Conservation (phyloP, 306 rosid genomes). For the Arachis hypogaea region DNA sequence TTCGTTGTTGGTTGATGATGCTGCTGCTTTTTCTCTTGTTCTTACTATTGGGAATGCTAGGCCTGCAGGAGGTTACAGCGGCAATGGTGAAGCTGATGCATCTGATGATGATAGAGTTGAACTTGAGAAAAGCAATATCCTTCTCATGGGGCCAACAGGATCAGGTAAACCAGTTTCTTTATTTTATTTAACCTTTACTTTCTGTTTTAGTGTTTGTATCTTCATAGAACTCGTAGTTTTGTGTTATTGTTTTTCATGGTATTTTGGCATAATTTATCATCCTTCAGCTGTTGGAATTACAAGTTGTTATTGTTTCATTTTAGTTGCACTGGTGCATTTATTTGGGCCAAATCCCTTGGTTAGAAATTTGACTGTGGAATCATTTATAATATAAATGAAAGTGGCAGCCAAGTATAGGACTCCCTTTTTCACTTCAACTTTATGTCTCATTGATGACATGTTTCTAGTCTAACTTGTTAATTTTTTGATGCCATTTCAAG, state of each 20-base stretch:
- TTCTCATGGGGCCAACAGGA: slow-evolving; percentile 98
- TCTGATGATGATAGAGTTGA: slow-evolving; percentile 82
- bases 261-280: no score
- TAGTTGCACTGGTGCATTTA: slow-evolving; percentile 18
- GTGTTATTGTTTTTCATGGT: not conserved
- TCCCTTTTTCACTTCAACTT: slow-evolving; percentile 2
- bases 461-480: slow-evolving; percentile 62
- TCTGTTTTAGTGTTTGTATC: not conserved
- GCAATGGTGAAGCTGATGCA: slow-evolving; percentile 47
- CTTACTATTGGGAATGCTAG: slow-evolving; percentile 64
- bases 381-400: not conserved
- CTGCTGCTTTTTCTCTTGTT: slow-evolving; percentile 43
- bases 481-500: slow-evolving; percentile 74
- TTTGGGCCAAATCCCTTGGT: slow-evolving; percentile 14
- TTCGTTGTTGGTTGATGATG: slow-evolving; percentile 30
- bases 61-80: slow-evolving; percentile 75
- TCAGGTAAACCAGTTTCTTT: slow-evolving; percentile 64
- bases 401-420: slow-evolving; percentile 9
- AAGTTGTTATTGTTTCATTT: not conserved
- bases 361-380: not conserved
- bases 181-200: slow-evolving; percentile 20
- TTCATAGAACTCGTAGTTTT: not conserved
- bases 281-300: no score
- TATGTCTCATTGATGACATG: slow-evolving; percentile 21
- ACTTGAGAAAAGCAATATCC: slow-evolving; percentile 97